Evolutionary conservation across 1,284 basidiomycete species (phyloP), one percentile per base, ranked within the genome.

Genomic region (Pascua sp.): DNA sequence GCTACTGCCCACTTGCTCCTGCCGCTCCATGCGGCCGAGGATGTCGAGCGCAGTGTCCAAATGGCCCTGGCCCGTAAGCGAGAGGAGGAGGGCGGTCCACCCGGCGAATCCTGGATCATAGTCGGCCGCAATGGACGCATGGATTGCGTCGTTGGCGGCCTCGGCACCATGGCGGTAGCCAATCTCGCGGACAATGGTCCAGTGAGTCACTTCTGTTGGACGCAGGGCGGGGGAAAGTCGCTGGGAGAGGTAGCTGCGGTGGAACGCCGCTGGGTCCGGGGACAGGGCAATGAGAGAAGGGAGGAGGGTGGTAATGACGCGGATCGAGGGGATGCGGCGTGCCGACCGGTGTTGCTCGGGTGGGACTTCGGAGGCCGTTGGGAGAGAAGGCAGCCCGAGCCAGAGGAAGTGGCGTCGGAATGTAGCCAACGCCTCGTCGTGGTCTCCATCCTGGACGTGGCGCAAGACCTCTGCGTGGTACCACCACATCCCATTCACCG

Each of bases 381-480:
- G 8, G 24, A 42, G 40, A 1, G 54, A 40, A 0, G 72, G 69
- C 12, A 74, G 46, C 2, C 72, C 72, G 37, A 65, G 38, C 72
- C 70, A 74, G 4, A 63, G 44, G 49, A 68, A 72, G 37, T 57
- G 55, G 3, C 59, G 11, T 8, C 57, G 47, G 55, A 72, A 74
- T 5, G 52, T 18, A 15, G 51, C 24, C 5, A 74, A 18, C 3
- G 67, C 68, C 4, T 61, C 61, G 1, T 49, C 40, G 48, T 69
- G 63, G 10, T 52, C 16, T 2, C 60, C 63, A 1, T 56, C 54
- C 42, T 49, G 41, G 12, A 51, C 53, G 17, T 61, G 55, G 4
- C 65, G 63, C n/a, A 68, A 51, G 24, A 73, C 62, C 17, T 65
- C 52, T 4, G 70, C 69, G 48, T 70, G 68, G 13, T 56, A 46